Evolutionary conservation across 2,329 filamentous ascomycete species (phyloP).

Genomic region (Fusarium sp.): DNA sequence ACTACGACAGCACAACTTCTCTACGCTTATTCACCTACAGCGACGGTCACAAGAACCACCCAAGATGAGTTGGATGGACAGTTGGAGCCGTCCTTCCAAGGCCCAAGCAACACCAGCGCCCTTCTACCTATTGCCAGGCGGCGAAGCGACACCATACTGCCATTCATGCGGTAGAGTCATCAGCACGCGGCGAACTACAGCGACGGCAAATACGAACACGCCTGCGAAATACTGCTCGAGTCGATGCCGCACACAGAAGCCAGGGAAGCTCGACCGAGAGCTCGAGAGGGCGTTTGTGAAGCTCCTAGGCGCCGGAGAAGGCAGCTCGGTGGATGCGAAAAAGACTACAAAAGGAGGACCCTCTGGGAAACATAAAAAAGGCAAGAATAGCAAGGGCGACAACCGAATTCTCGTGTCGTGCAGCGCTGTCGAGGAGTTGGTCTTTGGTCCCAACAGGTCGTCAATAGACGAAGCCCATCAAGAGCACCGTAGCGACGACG

Average conservation of each 20-base stretch:
- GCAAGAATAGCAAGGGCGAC: conserved; percentile 52
- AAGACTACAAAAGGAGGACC: conserved; percentile 50
- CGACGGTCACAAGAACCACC: neutral
- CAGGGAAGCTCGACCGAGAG: conserved; percentile 59
- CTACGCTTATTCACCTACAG: neutral
- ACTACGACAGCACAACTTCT: neutral
- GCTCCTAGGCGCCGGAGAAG: conserved; percentile 42
- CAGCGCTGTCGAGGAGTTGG: conserved; percentile 24
- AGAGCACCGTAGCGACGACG: neutral
- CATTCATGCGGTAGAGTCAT: conserved; percentile 68
- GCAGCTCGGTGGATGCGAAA: conserved; percentile 38
- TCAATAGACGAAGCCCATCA: conserved; percentile 11
- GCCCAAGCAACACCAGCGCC: conserved; percentile 60
- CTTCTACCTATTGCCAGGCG: conserved; percentile 61
- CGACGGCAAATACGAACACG: conserved; percentile 39
- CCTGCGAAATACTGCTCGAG: conserved; percentile 66
- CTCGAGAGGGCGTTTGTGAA: conserved; percentile 63
- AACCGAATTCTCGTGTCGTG: conserved; percentile 20
- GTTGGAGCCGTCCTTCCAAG: conserved; percentile 55
- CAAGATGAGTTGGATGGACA: conserved; percentile 57
- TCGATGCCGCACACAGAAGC: conserved; percentile 63
- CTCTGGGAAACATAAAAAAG: conserved; percentile 55
- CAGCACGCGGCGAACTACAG: conserved; percentile 50
- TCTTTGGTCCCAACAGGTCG: conserved; percentile 20
- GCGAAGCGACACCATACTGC: conserved; percentile 64